Base-by-base conservation (phyloP, 2,329 filamentous ascomycete species). In the Didymella pinodella region DNA sequence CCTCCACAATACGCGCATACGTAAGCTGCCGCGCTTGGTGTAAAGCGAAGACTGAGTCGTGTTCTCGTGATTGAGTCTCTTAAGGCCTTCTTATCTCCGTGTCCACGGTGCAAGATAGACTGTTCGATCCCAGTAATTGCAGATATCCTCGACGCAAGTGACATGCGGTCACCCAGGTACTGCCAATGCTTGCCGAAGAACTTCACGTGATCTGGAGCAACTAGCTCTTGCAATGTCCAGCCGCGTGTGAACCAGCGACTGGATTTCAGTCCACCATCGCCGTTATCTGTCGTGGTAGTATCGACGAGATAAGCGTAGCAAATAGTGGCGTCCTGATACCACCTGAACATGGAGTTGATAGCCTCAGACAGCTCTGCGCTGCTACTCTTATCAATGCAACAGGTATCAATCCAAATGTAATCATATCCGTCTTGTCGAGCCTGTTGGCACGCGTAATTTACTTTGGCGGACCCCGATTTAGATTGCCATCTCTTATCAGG, bases 341-440 rank as follows among this genome's bases (percentile, higher is more conserved):
- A 45, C 18, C 25, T 45, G 43, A 45, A 45, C 43, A 45, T 45
- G 4, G 43, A 45, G 43, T 29, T 44, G 41, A 44, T 44, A 11
- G 38, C 38, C 22, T 25, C 20, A 4, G 38, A 36, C 6, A 36
- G 14, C n/a, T 36, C 14, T 36, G 34, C 34, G 7, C 14, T 36
- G 7, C 34, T 36, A 4, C 14, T 36, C 16, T 40, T 40, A 11
- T 40, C 36, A 18, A 40, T 40, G 18, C 36, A 40, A 8, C 36
- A 40, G 7, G 36, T 40, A 20, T 40, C 36, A 4, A 40, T 40
- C 16, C 36, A 40, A 7, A 40, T 8, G 36, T 40, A 45, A 1
- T 45, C 1, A 18, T 18, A 18, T 3, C 25, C 25, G 22, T 29
- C 43, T 6, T 45, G 4, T 1, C n/a, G 5, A 10, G 43, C 22